Base-by-base conservation (phyloP, 2,329 filamentous ascomycete genomes). In the Neophaeococcomyces aloes region DNA sequence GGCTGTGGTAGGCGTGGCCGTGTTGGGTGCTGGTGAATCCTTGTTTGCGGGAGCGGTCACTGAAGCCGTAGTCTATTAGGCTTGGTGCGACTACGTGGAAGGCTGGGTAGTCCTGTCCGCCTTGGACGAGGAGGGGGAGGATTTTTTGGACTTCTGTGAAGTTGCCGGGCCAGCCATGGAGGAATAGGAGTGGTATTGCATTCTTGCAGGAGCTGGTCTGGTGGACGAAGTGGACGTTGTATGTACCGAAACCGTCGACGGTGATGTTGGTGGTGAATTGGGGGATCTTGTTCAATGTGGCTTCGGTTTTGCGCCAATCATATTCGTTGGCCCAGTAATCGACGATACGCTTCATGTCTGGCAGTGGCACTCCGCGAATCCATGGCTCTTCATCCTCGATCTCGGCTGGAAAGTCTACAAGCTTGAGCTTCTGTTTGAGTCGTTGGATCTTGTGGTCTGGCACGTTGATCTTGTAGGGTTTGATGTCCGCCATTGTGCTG, bases 221-320 rank as follows among this genome's bases (percentile, higher is more conserved):
- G 36, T 58, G 56, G 7, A 52, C 44, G 35, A 52, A 58, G 45
- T 59, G 57, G 4, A 59, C 31, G 25, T 35, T 86, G 81, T 36
- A 81, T 57, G 56, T 83, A 84, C 69, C 77, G 52, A 80, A 82
- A 0, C 73, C 76, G 8, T 76, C 67, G 0, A 81, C 69, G 0
- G 64, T 30, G 42, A 51, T 45, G 1, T 55, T 56, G 0, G 71
- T 72, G 2, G 36, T 49, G 59, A 70, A 82, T 38, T 83, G 78
- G 0, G 76, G 72, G 4, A 81, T 57, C 54, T 84, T 83, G 55
- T 83, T 83, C 7, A 84, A 56, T 31, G 67, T 65, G 2, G 65
- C 59, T 57, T 84, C 79, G 19, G 70, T 68, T 23, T 65, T 62
- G 29, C 76, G 69, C 79, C 79, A 84, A 57, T 82, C 72, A 54